Conservation (phyloP, 2,329 filamentous ascomycete genomes). For the Claviceps sp. region DNA sequence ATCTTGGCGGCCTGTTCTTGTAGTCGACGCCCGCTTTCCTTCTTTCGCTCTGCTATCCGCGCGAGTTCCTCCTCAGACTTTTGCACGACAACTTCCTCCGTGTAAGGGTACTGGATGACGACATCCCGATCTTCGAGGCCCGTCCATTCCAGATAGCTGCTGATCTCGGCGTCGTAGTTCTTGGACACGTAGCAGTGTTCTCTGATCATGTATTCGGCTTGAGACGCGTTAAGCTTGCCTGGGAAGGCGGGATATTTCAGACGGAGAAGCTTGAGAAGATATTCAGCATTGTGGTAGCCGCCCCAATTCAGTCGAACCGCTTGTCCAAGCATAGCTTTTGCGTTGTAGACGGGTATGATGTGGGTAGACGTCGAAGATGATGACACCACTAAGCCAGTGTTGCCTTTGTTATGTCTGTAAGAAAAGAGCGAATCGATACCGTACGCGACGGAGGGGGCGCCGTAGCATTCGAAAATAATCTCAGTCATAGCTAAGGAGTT, state of each 20-base stretch:
- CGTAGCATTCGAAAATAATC: slow-evolving; percentile 92
- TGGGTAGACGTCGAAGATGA: slow-evolving; percentile 92
- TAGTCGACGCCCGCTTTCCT: slow-evolving; percentile 78
- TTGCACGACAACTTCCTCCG: slow-evolving; percentile 76
- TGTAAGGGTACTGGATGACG: slow-evolving; percentile 86
- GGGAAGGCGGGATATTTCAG: slow-evolving; percentile 88
- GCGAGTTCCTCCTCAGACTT: slow-evolving; percentile 93
- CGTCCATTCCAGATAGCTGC: slow-evolving; percentile 73
- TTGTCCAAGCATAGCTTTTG: slow-evolving; percentile 70
- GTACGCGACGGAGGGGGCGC: slow-evolving; percentile 77
- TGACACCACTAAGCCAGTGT: slow-evolving; percentile 75
- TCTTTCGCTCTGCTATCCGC: slow-evolving; percentile 80
- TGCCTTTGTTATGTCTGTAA: slow-evolving; percentile 82
- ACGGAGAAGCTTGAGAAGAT: slow-evolving; percentile 74
- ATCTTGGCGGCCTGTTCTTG: slow-evolving; percentile 97
- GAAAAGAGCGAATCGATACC: slow-evolving; percentile 96
- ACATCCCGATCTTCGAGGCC: slow-evolving; percentile 80
- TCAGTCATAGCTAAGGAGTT: slow-evolving; percentile 71
- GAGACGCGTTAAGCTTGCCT: slow-evolving; percentile 70
- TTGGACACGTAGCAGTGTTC: slow-evolving; percentile 84
- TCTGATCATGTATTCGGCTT: slow-evolving; percentile 75
- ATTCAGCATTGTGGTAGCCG: slow-evolving; percentile 78
- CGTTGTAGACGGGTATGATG: slow-evolving; percentile 82
- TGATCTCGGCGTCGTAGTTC: slow-evolving; percentile 69
- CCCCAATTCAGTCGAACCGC: slow-evolving; percentile 92